Percentiles rank a stretch among this genome's conserved stretches.
Conservation (phyloP, 208 protist genomes). For the Acanthamoeba sp. region DNA sequence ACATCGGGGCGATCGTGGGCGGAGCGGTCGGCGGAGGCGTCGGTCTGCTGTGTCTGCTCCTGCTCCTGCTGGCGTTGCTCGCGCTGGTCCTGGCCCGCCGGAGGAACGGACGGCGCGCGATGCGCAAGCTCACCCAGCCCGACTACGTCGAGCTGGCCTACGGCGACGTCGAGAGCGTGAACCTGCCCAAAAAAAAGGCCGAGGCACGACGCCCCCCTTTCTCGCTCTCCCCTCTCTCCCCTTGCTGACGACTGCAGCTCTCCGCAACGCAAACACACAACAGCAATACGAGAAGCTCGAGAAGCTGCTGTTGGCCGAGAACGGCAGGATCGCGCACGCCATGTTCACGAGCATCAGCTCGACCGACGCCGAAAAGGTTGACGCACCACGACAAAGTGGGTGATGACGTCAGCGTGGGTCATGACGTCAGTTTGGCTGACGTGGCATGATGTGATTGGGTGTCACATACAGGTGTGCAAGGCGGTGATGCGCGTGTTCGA, state of each 20-base stretch:
- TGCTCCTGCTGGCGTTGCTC: not conserved
- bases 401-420: too few species aligned
- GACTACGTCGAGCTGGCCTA: slow-evolving; percentile 27
- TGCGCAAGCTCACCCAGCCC: slow-evolving; percentile 12
- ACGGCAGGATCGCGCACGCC: not conserved
- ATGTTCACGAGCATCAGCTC: not conserved
- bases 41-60: not conserved
- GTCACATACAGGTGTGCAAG: not conserved
- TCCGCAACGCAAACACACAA: not conserved
- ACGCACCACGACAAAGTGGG: too few species aligned
- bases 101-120: not conserved
- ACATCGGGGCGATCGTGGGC: slow-evolving; percentile 10
- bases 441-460: not conserved
- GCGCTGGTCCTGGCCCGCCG: not conserved
- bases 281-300: not conserved
- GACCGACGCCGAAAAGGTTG: not conserved
- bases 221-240: not conserved
- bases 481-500: not conserved
- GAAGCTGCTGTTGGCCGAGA: slow-evolving; percentile 2
- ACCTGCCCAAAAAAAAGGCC: not conserved
- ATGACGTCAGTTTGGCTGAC: too few species aligned
- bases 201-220: not conserved
- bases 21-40: not conserved
- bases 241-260: not conserved
- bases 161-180: slow-evolving; percentile 4